Base-by-base conservation (phyloP, 345 rosid species). In the Eucalyptus regnans region DNA sequence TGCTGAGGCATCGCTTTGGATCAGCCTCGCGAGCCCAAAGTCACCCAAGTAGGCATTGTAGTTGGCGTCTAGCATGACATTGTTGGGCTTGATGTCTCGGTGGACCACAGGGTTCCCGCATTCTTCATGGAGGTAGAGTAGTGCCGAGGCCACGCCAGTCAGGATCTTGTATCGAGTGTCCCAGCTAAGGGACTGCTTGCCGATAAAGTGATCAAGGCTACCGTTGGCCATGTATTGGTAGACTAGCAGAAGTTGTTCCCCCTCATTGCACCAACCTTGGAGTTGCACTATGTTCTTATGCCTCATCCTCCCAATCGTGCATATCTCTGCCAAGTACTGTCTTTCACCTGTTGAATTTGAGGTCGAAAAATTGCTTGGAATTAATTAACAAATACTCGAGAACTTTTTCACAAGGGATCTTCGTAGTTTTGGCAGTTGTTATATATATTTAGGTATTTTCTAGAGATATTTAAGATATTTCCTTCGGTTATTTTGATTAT, bases 231-330 rank as follows among this genome's bases (percentile, higher is more conserved):
- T 93, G 89, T 91, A 92, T 85, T 91, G 92, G n/a, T 93, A 94
- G 76, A 94, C 92, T 44, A 93, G 43, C 27, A 94, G 37, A 44
- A 92, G 93, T 43, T 91, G 90, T 58, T 90, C 86, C 0, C 91
- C 89, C 86, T 93, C 93, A 64, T 91, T 93, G 79, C 94, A 93
- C 94, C 95, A 93, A 6, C 94, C 94, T 56, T 68, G 92, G 56
- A 94, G 93, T 51, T 92, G 94, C 60, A 92, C 93, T 44, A 92
- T 90, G 88, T 94, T 94, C 89, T 92, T 90, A 90, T 93, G 94
- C 90, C 93, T 87, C 43, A 93, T 88, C 20, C 93, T 88, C 84
- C 94, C 94, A 54, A 91, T 91, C 3, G 93, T 94, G 89, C 94
- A 92, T 60, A 92, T 88, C 89, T 93, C 94, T 13, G 93, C 93